Base-by-base conservation (phyloP, 2,329 filamentous ascomycete species). In the Fusarium setosum region DNA sequence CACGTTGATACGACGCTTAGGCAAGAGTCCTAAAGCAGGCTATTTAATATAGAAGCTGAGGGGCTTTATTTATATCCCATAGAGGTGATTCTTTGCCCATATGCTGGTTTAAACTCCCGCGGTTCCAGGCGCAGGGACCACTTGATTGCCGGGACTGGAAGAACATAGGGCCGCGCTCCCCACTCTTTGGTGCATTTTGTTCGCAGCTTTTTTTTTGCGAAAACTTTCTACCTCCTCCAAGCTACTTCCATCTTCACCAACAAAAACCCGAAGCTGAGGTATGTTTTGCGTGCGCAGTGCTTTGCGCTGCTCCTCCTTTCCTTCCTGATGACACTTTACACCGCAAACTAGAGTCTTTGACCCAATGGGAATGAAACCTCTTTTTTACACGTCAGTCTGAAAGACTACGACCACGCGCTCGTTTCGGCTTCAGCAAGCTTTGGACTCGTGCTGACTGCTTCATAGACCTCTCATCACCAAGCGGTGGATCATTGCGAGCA, bases 331-430 rank as follows among this genome's bases (percentile, higher is more conserved):
- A 94, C 89, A 93, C 82, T 79, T 83, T 85, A 86, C 90, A 93
- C 91, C 91, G 87, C 90, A 90, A 94, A 94, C 92, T 96, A 96
- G 93, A 96, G 93, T 96, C 93, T 96, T 96, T 96, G 93, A 96
- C 89, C 91, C 83, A 78, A 63, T 77, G 79, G 85, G 88, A 86
- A 90, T 95, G 92, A 94, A 94, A 95, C 90, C 80, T 88, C 80
- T 77, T 68, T 71, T 89, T 71, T 92, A 88, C 90, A 95, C 92
- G 92, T 96, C 92, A 96, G 92, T 93, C 92, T 96, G 92, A 96
- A 85, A 80, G 76, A 76, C 68, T 66, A 73, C 52, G 23, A 68
- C 62, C 52, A 66, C 53, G 57, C 65, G 57, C 50, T 59, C 50
- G 60, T 37, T 66, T 53, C 61, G 56, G 58, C 44, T 51, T 56